phyloP scores from a whole-genome alignment of 345 rosid species.

The Trapa incisa region DNA sequence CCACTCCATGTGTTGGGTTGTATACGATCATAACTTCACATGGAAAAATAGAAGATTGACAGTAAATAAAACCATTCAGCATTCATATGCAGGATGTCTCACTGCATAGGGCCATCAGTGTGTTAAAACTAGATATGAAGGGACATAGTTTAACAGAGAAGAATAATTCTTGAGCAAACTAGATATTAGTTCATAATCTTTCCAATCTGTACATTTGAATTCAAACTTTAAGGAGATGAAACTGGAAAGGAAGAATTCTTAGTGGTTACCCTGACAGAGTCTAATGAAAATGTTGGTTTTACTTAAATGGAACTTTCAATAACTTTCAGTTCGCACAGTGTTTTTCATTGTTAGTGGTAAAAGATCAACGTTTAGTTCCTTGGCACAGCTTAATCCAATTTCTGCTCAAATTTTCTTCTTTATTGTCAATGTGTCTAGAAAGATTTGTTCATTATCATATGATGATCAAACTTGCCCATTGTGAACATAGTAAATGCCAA shows the following conservation, averaged over 20 bases:
- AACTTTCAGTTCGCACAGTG: not conserved
- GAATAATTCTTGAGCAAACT: too few relatives aligned
- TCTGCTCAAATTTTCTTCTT: not conserved
- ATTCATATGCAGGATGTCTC: not conserved
- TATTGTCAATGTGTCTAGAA: not conserved
- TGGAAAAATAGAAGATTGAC: not conserved
- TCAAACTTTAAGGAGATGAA: not conserved
- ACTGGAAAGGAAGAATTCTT: not conserved
- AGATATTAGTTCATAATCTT: not conserved
- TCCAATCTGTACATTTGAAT: not conserved
- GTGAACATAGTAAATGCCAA: slow-evolving; percentile 31
- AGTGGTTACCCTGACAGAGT: not conserved
- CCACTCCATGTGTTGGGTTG: slow-evolving; percentile 95
- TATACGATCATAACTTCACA: slow-evolving; percentile 72
- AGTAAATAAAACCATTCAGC: not conserved
- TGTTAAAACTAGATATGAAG: not conserved
- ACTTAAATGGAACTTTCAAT: not conserved
- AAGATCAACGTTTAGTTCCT: too few relatives aligned
- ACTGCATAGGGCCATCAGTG: not conserved
- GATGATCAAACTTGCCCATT: not conserved
- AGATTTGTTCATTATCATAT: not conserved
- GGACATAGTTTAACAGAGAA: not conserved
- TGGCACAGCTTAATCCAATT: not conserved
- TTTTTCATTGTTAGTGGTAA: too few relatives aligned
- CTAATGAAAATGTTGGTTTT: not conserved